Evolutionary conservation across 164 flowering plant genomes (phyloP).

Genomic region (Vitis rupestris): DNA sequence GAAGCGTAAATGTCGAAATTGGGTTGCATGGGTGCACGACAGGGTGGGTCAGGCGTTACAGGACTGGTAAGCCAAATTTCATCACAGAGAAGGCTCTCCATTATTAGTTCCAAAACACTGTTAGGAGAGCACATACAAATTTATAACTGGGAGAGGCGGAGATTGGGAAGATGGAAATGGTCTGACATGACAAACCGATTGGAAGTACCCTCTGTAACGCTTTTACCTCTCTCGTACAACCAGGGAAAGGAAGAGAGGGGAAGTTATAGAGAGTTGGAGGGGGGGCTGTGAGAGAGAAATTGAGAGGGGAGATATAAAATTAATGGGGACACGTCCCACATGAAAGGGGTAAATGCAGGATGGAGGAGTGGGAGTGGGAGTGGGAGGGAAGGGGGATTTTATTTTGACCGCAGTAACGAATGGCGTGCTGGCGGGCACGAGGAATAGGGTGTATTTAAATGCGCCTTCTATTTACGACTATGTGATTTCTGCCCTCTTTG

Average conservation of each 20-base stretch:
- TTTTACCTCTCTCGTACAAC: too few relatives aligned
- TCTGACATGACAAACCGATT: too few relatives aligned
- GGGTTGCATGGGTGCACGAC: background rate
- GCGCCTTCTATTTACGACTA: background rate
- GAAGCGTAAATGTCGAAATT: background rate
- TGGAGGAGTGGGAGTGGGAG: background rate
- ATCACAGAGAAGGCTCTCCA: constrained; percentile 43
- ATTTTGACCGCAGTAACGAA: constrained; percentile 16
- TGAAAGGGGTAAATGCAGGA: constrained; percentile 35
- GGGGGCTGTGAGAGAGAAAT: constrained; percentile 6
- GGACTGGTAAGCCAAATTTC: constrained; percentile 43
- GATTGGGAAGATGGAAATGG: too few relatives aligned
- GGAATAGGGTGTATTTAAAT: constrained; percentile 8
- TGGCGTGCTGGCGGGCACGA: constrained; percentile 27
- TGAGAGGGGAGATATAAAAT: constrained; percentile 12
- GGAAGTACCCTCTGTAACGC: too few relatives aligned
- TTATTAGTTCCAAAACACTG: too few relatives aligned
- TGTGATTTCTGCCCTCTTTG: too few relatives aligned
- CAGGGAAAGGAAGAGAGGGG: background rate
- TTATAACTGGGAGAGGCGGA: too few relatives aligned
- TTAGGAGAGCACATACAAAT: too few relatives aligned
- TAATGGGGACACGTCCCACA: constrained; percentile 23
- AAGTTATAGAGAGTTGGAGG: background rate
- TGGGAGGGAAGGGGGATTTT: background rate
- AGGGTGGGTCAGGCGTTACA: constrained; percentile 3